These are phyloP conservation scores for Ascodesmis nigricans DNA, from an alignment of 495 filamentous ascomycete species.

Conservation along the genomic window DNA sequence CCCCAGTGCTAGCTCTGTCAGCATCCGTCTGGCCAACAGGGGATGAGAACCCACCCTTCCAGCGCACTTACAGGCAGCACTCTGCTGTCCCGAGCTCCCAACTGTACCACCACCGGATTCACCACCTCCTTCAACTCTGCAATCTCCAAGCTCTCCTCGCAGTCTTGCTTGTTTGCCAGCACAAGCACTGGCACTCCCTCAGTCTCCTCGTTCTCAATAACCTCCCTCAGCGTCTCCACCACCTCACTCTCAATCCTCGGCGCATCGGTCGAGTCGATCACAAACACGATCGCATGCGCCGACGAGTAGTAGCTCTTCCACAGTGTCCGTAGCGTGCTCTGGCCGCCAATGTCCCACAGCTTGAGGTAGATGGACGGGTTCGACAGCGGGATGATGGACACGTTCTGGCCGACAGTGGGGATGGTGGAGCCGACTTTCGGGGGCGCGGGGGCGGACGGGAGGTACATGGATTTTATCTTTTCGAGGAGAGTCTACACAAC, in stretches of 20 bases:
- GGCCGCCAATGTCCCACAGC: slow-evolving; percentile 95
- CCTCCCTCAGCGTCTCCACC: slow-evolving; percentile 42
- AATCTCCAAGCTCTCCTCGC: slow-evolving; percentile 93
- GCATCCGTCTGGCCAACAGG: neutral
- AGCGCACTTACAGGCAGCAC: slow-evolving; percentile 82
- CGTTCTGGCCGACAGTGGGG: slow-evolving; percentile 93
- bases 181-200: slow-evolving; percentile 81
- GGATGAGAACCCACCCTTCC: slow-evolving; percentile 31
- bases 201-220: slow-evolving; percentile 63
- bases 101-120: slow-evolving; percentile 83
- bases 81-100: slow-evolving; percentile 62
- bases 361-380: slow-evolving; percentile 89
- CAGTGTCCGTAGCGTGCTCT: slow-evolving; percentile 65
- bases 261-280: slow-evolving; percentile 83
- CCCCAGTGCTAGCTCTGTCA: slow-evolving; percentile 37
- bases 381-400: slow-evolving; percentile 61
- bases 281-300: slow-evolving; percentile 92
- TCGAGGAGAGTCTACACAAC: slow-evolving; percentile 56
- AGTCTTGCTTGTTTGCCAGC: slow-evolving; percentile 90
- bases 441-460: slow-evolving; percentile 35
- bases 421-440: slow-evolving; percentile 51
- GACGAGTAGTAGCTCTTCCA: slow-evolving; percentile 91
- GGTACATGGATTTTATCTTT: slow-evolving; percentile 74
- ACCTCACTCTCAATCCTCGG: slow-evolving; percentile 65
- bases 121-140: slow-evolving; percentile 91